A percentile compares a stretch with the other conserved stretches of the same genome.
These are phyloP conservation scores for Sporobolomyces phaffii DNA, from an alignment of 768 basidiomycete species.

Conservation along the genomic window DNA sequence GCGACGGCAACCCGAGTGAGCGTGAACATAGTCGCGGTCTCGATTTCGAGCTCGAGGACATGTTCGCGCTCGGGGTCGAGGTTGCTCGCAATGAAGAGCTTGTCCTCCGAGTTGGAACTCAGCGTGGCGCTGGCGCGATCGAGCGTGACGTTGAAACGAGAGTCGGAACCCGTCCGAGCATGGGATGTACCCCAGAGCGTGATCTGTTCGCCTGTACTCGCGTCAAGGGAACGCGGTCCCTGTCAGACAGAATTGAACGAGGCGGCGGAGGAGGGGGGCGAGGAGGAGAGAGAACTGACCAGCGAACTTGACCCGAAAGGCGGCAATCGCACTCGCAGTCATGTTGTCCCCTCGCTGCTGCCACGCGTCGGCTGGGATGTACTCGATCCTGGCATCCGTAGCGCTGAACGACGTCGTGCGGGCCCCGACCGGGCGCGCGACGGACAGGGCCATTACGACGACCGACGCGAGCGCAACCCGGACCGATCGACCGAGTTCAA, in stretches of 20 bases:
- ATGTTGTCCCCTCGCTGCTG: not conserved
- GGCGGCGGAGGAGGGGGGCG: not conserved
- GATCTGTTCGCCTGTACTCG: slow-evolving; percentile 31
- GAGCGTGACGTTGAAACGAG: not conserved
- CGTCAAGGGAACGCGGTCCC: too few relatives aligned
- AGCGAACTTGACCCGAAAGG: slow-evolving; percentile 1
- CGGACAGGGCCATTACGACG: too few relatives aligned
- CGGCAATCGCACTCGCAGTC: not conserved
- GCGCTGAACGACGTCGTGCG: not conserved
- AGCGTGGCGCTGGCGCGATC: too few relatives aligned
- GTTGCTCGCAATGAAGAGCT: not conserved
- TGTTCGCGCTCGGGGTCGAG: not conserved
- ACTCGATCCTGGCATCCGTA: not conserved
- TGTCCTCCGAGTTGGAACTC: too few relatives aligned
- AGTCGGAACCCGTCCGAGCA: not conserved
- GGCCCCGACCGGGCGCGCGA: not conserved
- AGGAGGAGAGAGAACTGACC: not conserved
- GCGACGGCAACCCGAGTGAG: slow-evolving; percentile 7
- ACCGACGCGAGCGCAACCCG: not conserved
- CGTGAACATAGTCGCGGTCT: not conserved
- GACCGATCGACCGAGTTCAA: too few relatives aligned
- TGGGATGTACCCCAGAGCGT: slow-evolving; percentile 6
- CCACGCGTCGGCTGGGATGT: not conserved
- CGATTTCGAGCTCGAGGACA: not conserved
- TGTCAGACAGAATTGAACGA: too few relatives aligned